phyloP scores from a whole-genome alignment of 2,329 filamentous ascomycete species.

The Alternaria triticina region DNA sequence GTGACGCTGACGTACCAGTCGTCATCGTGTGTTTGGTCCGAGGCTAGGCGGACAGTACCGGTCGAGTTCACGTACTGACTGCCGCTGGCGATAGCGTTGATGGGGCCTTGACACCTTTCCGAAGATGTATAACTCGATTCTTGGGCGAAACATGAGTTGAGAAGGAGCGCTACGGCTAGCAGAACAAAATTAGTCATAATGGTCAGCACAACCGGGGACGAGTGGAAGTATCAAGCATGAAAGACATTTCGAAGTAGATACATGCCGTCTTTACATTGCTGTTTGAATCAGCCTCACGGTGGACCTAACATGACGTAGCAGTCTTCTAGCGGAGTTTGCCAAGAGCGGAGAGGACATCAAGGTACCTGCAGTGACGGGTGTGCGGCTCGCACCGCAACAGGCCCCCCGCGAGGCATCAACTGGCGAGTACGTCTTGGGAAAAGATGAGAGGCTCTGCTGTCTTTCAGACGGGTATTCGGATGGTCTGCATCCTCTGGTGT shows the following conservation, averaged over 20 bases:
- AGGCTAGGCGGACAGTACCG: background rate
- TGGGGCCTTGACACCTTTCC: background rate
- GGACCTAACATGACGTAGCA: background rate
- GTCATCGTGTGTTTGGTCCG: background rate
- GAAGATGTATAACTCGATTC: background rate
- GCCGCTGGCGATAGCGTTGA: background rate
- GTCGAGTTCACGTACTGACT: background rate
- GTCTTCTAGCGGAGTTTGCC: background rate
- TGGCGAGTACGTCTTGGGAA: background rate
- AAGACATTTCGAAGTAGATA: background rate
- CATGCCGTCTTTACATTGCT: background rate
- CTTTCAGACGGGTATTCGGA: background rate
- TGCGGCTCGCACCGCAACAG: background rate
- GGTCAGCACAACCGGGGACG: background rate
- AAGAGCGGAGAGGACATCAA: background rate
- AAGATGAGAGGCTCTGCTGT: background rate
- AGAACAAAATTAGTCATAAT: background rate
- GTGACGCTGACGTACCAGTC: slow-evolving; percentile 1
- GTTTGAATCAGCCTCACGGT: background rate
- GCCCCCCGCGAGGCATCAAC: background rate
- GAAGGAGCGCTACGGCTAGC: background rate
- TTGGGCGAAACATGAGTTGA: background rate
- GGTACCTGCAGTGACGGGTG: background rate
- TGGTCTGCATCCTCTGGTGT: background rate
- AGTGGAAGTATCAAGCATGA: background rate